Conservation (phyloP, 208 protist genomes). For the Acanthamoeba castellanii region DNA sequence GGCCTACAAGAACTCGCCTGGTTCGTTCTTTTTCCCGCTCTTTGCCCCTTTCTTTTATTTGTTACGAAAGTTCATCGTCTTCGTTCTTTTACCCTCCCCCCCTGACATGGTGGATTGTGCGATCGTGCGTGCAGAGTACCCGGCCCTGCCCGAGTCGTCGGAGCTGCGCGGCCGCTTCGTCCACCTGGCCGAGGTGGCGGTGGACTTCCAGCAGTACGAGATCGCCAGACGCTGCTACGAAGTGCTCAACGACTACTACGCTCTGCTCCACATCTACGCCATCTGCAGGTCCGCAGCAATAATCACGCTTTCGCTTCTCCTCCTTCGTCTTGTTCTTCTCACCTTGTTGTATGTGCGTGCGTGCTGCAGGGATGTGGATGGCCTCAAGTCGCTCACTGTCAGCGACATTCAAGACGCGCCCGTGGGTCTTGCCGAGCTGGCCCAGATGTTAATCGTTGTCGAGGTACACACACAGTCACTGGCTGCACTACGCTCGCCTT, state of each 20-base stretch:
- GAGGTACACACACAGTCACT: too few relatives aligned
- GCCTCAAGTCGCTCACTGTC: conserved; percentile 5
- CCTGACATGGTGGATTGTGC: background rate
- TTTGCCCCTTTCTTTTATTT: too few relatives aligned
- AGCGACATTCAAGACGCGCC: conserved; percentile 21
- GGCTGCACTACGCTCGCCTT: too few relatives aligned
- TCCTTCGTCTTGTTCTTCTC: background rate
- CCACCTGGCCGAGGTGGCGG: conserved; percentile 23
- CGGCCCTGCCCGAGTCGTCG: background rate
- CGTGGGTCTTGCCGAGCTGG: conserved; percentile 41
- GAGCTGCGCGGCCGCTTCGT: conserved; percentile 10
- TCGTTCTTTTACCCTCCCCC: background rate
- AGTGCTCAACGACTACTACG: conserved; percentile 60
- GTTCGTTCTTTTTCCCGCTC: background rate
- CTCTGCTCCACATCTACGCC: conserved; percentile 68
- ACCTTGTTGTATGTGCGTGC: background rate
- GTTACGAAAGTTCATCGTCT: too few relatives aligned
- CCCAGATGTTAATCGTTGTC: conserved; percentile 36
- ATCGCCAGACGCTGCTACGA: conserved; percentile 59
- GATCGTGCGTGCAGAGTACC: conserved; percentile 15
- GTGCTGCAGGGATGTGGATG: background rate
- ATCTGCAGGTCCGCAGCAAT: background rate
- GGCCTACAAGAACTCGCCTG: conserved; percentile 48
- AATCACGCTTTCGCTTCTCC: background rate
- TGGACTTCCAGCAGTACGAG: conserved; percentile 57